Evolutionary conservation across 768 basidiomycete genomes (phyloP).

Genomic region (Collybia sp.): DNA sequence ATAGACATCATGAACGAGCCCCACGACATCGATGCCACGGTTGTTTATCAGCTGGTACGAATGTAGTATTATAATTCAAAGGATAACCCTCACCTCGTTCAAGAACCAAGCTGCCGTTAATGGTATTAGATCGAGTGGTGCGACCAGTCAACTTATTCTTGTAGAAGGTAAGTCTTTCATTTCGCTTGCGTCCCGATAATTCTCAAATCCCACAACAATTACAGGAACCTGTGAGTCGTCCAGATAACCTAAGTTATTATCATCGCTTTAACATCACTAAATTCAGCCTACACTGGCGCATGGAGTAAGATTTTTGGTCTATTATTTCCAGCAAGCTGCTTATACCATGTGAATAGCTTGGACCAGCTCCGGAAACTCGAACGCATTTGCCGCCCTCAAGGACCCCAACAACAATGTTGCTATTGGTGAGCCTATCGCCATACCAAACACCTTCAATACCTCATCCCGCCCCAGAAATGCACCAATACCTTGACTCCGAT

Average conservation of each 20-base stretch:
- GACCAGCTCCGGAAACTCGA: constrained; percentile 52
- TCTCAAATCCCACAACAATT: neutral
- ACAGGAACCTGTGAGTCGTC: constrained; percentile 26
- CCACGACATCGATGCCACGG: constrained; percentile 47
- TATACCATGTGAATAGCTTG: constrained; percentile 30
- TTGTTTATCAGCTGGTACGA: constrained; percentile 45
- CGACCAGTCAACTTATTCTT: constrained; percentile 49
- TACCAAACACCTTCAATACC: neutral
- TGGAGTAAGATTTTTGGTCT: constrained; percentile 34
- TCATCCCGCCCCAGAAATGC: constrained; percentile 44
- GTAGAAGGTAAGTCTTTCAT: constrained; percentile 30
- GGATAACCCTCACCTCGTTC: neutral
- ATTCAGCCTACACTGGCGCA: constrained; percentile 51
- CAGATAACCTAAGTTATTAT: constrained; percentile 6
- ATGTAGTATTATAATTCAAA: constrained; percentile 1
- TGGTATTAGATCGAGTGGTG: constrained; percentile 58
- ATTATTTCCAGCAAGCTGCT: neutral
- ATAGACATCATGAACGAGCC: constrained; percentile 64
- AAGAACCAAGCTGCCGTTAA: constrained; percentile 64
- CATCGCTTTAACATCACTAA: constrained; percentile 4
- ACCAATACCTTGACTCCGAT: constrained; percentile 67
- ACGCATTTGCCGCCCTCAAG: constrained; percentile 43
- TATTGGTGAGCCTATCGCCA: constrained; percentile 32
- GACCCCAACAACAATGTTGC: constrained; percentile 63
- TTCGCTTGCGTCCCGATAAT: neutral